Conservation (phyloP, 2,329 filamentous ascomycete species). For the Neonectria magnoliae region DNA sequence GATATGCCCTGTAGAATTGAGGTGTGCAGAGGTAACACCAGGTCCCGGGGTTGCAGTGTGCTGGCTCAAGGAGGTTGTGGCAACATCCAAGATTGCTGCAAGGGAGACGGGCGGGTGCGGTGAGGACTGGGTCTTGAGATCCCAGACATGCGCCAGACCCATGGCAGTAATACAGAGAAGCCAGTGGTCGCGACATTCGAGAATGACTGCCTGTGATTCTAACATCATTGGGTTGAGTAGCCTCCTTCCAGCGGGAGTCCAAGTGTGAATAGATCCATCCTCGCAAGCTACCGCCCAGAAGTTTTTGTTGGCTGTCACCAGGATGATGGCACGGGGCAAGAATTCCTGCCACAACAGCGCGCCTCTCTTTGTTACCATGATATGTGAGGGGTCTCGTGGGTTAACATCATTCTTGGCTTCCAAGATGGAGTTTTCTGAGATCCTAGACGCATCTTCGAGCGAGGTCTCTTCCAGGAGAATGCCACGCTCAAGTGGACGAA, state of each 20-base stretch:
- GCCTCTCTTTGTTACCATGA: constrained; percentile 84
- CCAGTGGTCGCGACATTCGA: constrained; percentile 91
- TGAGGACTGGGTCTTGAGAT: constrained; percentile 82
- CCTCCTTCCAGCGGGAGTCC: constrained; percentile 90
- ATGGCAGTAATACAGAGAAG: constrained; percentile 88
- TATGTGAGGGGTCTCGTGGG: constrained; percentile 82
- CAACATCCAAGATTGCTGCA: constrained; percentile 87
- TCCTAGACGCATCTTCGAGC: constrained; percentile 69
- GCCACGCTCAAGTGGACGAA: constrained; percentile 80
- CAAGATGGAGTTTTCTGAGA: constrained; percentile 77
- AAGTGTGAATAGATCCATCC: constrained; percentile 88
- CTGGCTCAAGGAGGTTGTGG: constrained; percentile 79
- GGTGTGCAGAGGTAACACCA: constrained; percentile 87
- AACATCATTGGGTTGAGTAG: constrained; percentile 85
- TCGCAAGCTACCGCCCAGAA: constrained; percentile 96
- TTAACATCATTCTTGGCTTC: constrained; percentile 87
- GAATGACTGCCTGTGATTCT: constrained; percentile 92
- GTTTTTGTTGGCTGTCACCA: constrained; percentile 87
- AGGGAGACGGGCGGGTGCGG: constrained; percentile 92
- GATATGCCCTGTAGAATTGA: constrained; percentile 88
- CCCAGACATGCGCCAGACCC: constrained; percentile 93
- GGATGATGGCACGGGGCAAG: constrained; percentile 84
- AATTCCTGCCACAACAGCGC: constrained; percentile 93
- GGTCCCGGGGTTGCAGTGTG: constrained; percentile 81
- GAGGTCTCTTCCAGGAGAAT: constrained; percentile 63